Evolutionary conservation across 495 filamentous ascomycete species (phyloP), one percentile per base, ranked within the genome.

Genomic region (Penicillium alfredii): DNA sequence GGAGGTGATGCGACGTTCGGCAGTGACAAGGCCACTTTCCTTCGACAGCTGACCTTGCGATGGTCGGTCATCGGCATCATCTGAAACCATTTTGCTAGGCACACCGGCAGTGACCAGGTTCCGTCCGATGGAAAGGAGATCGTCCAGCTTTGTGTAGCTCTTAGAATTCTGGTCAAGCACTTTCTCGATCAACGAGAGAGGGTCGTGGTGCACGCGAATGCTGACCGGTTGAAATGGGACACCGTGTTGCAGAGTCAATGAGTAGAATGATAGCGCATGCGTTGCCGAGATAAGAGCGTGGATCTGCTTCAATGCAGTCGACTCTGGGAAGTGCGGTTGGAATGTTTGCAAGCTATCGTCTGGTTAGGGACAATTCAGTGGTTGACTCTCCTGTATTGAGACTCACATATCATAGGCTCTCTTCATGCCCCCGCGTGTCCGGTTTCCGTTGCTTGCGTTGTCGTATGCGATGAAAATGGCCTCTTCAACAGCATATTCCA

Each of bases 211-310:
- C 3, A 90, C 84, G 4, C 92, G 82, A 22, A 98, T 80, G 46
- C 83, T 84, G 34, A 95, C 87, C 1, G 92, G 92, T 20, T 84
- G 84, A 44, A 97, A 94, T 0, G 88, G 88, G 41, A 94, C 83
- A 24, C 88, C 88, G 55, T 93, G 88, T 47, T 93, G 88, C 6
- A 97, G 68, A 0, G 83, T 89, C 5, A 98, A 72, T 4, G 84
- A 84, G 63, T 94, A 97, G 45, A 84, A 82, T 21, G 88, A 90
- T 22, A 97, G 69, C 5, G 78, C 71, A 56, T 98, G 88, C 0
- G 93, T 94, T 11, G 92, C 88, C 26, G 72, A 68, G n/a, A 96
- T 68, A 4, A 98, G 74, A 22, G 84, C 74, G 17, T 74, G 71
- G 28, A 80, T 69, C 41, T 76, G 70, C 36, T 69, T 73, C 29